phyloP scores from a whole-genome alignment of 169 alveolate species.

The Fabrea salina region DNA sequence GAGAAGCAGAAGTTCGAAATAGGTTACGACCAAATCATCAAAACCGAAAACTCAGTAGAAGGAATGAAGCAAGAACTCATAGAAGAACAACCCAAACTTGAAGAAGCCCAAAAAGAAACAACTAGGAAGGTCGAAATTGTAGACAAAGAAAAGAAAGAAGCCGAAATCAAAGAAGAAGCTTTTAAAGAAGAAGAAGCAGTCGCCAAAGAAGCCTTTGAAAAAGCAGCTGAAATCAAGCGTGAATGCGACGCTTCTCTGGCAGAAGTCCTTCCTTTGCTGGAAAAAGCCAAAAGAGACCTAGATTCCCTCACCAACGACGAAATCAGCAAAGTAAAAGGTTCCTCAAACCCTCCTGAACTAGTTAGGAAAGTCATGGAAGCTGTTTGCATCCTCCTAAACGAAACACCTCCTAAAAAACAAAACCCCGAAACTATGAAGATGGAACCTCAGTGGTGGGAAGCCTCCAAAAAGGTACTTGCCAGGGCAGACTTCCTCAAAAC shows the following conservation, averaged over 20 bases:
- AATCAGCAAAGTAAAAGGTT: constrained; percentile 79
- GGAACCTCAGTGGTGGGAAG: constrained; percentile 85
- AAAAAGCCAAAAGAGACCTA: constrained; percentile 79
- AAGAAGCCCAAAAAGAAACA: constrained; percentile 67
- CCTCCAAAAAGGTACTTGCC: constrained; percentile 75
- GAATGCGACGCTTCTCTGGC: constrained; percentile 89
- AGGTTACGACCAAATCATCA: constrained; percentile 82
- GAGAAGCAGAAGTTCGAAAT: constrained; percentile 81
- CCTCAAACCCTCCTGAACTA: constrained; percentile 82
- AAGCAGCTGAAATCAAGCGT: constrained; percentile 81
- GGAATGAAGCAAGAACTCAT: constrained; percentile 86
- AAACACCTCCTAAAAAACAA: constrained; percentile 47
- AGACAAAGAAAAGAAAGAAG: constrained; percentile 72
- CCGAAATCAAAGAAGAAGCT: constrained; percentile 78
- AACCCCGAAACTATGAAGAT: constrained; percentile 65
- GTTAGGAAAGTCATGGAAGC: constrained; percentile 69
- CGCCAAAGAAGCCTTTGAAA: constrained; percentile 75
- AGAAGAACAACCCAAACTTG: constrained; percentile 85
- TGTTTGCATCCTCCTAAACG: constrained; percentile 67
- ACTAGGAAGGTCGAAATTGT: constrained; percentile 69
- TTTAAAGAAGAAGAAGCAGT: constrained; percentile 85
- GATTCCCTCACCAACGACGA: constrained; percentile 84
- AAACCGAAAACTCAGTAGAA: constrained; percentile 85
- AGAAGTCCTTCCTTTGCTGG: constrained; percentile 84
- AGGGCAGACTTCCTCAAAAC: constrained; percentile 56